phyloP scores from a whole-genome alignment of 495 filamentous ascomycete genomes.

The Hypoxylon lenormandii region DNA sequence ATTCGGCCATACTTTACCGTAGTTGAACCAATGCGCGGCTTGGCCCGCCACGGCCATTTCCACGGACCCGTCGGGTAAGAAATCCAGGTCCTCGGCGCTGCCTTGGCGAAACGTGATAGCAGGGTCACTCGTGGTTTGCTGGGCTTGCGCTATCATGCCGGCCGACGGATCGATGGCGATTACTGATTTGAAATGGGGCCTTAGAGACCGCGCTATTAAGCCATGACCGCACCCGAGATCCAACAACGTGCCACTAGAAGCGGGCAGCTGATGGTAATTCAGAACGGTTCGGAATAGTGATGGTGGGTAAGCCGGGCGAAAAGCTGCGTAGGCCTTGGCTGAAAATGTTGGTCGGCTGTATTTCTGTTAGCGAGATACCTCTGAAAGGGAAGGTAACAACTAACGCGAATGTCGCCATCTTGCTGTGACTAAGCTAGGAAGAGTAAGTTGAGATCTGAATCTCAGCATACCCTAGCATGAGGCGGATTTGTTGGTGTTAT shows the following conservation, averaged over 20 bases:
- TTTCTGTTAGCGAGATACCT: slow-evolving; percentile 53
- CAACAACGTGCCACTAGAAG: slow-evolving; percentile 56
- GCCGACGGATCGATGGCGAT: slow-evolving; percentile 69
- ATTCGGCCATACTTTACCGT: slow-evolving; percentile 64
- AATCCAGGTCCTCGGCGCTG: slow-evolving; percentile 65
- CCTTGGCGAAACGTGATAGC: slow-evolving; percentile 61
- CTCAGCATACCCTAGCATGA: slow-evolving; percentile 7
- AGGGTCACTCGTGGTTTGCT: slow-evolving; percentile 55
- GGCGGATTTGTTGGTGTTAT: slow-evolving; percentile 23
- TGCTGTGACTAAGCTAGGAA: slow-evolving; percentile 18
- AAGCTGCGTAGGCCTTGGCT: slow-evolving; percentile 68
- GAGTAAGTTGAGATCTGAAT: slow-evolving; percentile 33
- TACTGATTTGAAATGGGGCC: slow-evolving; percentile 60
- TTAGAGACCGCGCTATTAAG: slow-evolving; percentile 66
- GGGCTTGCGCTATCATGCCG: slow-evolving; percentile 69
- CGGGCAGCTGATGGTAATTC: slow-evolving; percentile 60
- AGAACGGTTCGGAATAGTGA: slow-evolving; percentile 67
- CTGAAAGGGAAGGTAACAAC: slow-evolving; percentile 41
- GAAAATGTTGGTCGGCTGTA: slow-evolving; percentile 62
- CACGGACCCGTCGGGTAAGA: slow-evolving; percentile 59
- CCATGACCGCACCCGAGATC: slow-evolving; percentile 75
- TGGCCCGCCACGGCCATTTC: slow-evolving; percentile 72
- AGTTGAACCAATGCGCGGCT: slow-evolving; percentile 75
- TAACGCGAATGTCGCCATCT: slow-evolving; percentile 65
- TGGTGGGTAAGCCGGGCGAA: slow-evolving; percentile 72